Base-by-base conservation (phyloP, 805 yeast species). In the Spathaspora sp. region DNA sequence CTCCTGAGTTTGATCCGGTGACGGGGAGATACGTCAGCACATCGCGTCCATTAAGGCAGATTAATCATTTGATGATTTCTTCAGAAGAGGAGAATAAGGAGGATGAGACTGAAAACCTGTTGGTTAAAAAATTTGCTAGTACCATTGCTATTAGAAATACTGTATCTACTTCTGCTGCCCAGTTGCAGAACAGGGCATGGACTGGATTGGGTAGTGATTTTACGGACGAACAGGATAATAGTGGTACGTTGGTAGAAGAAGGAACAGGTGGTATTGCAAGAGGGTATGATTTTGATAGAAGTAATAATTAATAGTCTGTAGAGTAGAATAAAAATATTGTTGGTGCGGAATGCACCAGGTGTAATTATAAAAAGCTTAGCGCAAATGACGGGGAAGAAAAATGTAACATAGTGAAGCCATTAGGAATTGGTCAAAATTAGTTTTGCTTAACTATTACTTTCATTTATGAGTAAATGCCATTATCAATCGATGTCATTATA, bases 241-340 rank as follows among this genome's bases (percentile, higher is more conserved):
- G 26, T n/a, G 97, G 96, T 40, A 96, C 97, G 0, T 66, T 76
- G 0, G 78, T 90, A 0, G 96, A 91, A 62, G 84, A 86, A 56
- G 99, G 99, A 1, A 75, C 86, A 46, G 75, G 80, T 2, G 99
- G 99, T 40, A 81, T 93, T 51, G 99, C 99, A 1, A 77, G 98
- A 57, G 96, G 94, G 2, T 94, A 93, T 60, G 79, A 75, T 44
- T 69, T 57, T 48, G 75, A 70, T 52, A 56, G 50, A 17, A 52
- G 29, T 42, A 42, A 42, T 18, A 23, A 19, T 42, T 42, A 42
- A 23, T 42, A 42, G 26, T 23, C n/a, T n/a, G 6, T 23, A 23
- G 44, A 18, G 44, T 42, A 35, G 16, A 35, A n/a, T 14, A 35
- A 35, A 35, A 14, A 35, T 31, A 31, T 31, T 5, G 35, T 3